Conservation (phyloP, 768 basidiomycete species). For the Sporobolomyces pararoseus region DNA sequence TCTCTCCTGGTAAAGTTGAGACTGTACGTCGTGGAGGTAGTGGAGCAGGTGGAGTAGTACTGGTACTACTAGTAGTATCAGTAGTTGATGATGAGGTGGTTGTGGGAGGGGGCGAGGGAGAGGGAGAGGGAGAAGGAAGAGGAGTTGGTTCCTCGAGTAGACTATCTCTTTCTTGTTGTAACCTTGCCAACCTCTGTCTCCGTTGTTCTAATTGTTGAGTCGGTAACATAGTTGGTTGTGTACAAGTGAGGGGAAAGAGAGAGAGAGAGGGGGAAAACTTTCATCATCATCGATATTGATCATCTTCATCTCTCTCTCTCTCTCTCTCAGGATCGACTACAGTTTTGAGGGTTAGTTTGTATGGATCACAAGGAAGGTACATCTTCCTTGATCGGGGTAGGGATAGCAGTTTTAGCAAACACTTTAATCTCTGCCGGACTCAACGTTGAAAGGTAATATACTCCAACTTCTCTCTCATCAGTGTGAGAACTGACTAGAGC, state of each 20-base stretch:
- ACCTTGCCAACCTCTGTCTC: neutral
- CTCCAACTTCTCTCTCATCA: neutral
- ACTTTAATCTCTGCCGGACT: conserved; percentile 83
- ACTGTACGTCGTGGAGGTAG: neutral
- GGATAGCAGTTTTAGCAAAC: conserved; percentile 76
- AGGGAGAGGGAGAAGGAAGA: neutral
- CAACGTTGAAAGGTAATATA: conserved; percentile 62
- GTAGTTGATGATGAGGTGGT: too few relatives aligned
- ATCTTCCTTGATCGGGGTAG: conserved; percentile 63
- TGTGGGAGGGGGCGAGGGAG: too few relatives aligned
- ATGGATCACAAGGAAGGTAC: conserved; percentile 4
- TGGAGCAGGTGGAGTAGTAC: neutral
- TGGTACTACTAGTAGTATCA: too few relatives aligned
- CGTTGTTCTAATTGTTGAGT: neutral
- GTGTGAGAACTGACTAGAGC: neutral
- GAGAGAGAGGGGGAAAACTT: neutral
- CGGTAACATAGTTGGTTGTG: neutral
- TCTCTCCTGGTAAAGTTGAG: neutral
- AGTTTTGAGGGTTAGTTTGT: too few relatives aligned
- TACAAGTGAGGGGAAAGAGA: neutral
- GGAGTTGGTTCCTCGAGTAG: neutral
- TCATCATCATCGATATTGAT: neutral
- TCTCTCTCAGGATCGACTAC: neutral
- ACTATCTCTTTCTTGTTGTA: neutral
- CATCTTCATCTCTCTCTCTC: neutral